phyloP scores from a whole-genome alignment of 192 early-diverging fungal genomes.

The Backusella westeae region DNA sequence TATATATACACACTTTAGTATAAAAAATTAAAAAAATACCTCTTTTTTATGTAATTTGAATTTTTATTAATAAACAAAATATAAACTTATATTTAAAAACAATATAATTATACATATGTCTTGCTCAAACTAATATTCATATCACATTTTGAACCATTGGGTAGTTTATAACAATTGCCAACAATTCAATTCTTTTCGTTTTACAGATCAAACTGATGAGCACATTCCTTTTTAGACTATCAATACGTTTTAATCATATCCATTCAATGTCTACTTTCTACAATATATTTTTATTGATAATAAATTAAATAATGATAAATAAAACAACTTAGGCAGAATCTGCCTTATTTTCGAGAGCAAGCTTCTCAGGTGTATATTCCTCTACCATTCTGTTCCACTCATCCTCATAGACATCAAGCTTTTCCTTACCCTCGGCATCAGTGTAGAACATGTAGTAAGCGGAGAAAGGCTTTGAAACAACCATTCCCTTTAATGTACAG shows the following conservation, averaged over 20 bases:
- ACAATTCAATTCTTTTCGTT: too few species aligned
- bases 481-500: slow-evolving; percentile 13
- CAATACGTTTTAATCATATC: too few species aligned
- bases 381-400: slow-evolving; percentile 17
- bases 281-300: neutral
- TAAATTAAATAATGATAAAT: neutral
- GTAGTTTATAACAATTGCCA: too few species aligned
- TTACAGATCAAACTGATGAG: too few species aligned
- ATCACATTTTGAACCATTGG: too few species aligned
- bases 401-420: neutral
- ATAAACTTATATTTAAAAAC: neutral
- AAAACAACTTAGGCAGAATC: neutral
- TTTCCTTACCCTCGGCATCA: slow-evolving; percentile 1
- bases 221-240: too few species aligned
- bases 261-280: neutral
- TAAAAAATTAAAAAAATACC: neutral
- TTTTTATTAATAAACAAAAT: neutral
- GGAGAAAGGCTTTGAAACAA: slow-evolving; percentile 21
- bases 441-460: slow-evolving; percentile 25
- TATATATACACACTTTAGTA: neutral
- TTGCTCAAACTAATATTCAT: too few species aligned
- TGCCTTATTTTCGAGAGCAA: neutral
- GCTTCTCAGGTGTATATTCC: slow-evolving; percentile 10
- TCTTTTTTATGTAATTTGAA: neutral
- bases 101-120: neutral